These are phyloP conservation scores for Heterobasidion occidentale DNA, from an alignment of 1,284 basidiomycete genomes.

Conservation along the genomic window DNA sequence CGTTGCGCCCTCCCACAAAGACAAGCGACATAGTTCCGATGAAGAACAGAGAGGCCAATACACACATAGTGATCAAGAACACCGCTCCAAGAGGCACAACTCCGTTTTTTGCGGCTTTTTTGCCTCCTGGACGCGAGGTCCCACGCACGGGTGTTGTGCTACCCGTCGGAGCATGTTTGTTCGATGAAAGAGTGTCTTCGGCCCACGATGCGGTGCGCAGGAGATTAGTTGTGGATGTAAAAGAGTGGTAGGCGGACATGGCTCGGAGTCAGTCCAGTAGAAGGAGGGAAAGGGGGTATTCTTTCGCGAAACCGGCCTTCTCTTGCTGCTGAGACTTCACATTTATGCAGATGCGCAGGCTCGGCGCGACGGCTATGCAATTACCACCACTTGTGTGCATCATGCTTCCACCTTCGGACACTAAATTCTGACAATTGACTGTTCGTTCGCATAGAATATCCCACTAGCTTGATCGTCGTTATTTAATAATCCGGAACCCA, in stretches of 20 bases:
- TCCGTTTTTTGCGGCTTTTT: slow-evolving; percentile 10
- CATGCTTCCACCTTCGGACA: background rate
- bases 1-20: slow-evolving; percentile 39
- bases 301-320: background rate
- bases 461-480: background rate
- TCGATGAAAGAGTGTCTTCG: slow-evolving; percentile 5
- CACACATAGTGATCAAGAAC: slow-evolving; percentile 31
- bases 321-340: background rate
- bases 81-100: slow-evolving; percentile 31
- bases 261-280: background rate
- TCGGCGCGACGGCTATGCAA: background rate
- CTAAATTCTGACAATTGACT: background rate
- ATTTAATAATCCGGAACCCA: too few species aligned
- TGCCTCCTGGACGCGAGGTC: background rate
- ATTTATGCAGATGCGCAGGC: background rate
- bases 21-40: slow-evolving; percentile 38
- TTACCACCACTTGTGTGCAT: background rate
- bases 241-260: slow-evolving; percentile 25
- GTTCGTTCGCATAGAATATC: background rate
- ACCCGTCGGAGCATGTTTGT: slow-evolving; percentile 11
- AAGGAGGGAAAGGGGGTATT: slow-evolving; percentile 2
- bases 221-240: slow-evolving; percentile 23
- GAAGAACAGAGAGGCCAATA: slow-evolving; percentile 36
- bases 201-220: slow-evolving; percentile 16
- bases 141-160: slow-evolving; percentile 11